Evolutionary conservation across 1,284 basidiomycete species (phyloP), one percentile per base, ranked within the genome.

Genomic region (Ustilago bromivora): DNA sequence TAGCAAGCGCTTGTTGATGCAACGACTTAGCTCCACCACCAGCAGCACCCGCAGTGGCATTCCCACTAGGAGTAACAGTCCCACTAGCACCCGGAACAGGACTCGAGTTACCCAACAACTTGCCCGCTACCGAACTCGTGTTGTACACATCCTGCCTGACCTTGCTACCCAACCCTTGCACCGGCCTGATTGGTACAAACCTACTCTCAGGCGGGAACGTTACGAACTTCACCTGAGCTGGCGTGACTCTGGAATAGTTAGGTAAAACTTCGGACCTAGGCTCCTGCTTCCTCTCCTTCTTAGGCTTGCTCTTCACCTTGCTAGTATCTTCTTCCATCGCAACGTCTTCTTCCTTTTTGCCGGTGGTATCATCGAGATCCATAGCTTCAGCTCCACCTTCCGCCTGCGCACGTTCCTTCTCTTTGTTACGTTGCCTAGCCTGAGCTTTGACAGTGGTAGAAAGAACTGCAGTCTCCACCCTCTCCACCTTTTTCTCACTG

Each of bases 231-330:
- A 97, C 88, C 87, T 99, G 97, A 0, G 92, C 91, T 17, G 96
- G 94, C 0, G 93, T 95, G 19, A 98, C 94, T 59, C 97, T 92
- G 13, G 95, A 93, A 84, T 98, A 92, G 88, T 99, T 99, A 35
- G 91, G 88, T 17, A 96, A 88, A 66, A 88, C 90, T 87, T 96
- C 94, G 13, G 89, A 93, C 2, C 89, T 88, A 0, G 94, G 91
- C 83, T 98, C 96, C 19, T 76, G 76, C 85, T 92, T 92, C 82
- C 92, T 91, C 73, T 88, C 87, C 66, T 83, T 80, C 51, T 78
- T 67, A 7, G 62, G 49, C 63, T 79, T 76, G 53, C 65, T 65
- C 31, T 41, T 67, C 12, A 57, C 54, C 54, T 75, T 64, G 61
- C 79, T 53, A 55, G 72, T 61, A n/a, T 80, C 79, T 19, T 82